Evolutionary conservation across 352 stramenopile species (phyloP).

Genomic region (Phytophthora litchii): DNA sequence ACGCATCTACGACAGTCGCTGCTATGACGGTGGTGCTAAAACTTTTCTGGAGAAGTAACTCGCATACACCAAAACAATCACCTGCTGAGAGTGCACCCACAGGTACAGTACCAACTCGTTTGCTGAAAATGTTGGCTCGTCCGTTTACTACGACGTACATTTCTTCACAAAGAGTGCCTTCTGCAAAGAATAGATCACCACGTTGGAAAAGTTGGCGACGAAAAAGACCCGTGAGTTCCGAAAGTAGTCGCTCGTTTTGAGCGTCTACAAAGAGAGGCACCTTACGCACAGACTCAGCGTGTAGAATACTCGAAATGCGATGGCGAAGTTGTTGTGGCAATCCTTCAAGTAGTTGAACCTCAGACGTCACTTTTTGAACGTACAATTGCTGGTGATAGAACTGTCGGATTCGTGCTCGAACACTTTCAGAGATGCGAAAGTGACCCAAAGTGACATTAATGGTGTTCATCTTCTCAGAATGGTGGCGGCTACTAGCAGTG

Average conservation of each 20-base stretch:
- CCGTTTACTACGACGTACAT: constrained; percentile 74
- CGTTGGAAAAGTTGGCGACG: constrained; percentile 68
- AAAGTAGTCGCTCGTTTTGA: constrained; percentile 57
- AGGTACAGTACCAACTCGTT: constrained; percentile 40
- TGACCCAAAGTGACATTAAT: constrained; percentile 71
- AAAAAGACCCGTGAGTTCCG: constrained; percentile 76
- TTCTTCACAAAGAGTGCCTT: constrained; percentile 70
- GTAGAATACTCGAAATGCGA: constrained; percentile 73
- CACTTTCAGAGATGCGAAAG: constrained; percentile 59
- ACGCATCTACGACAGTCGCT: constrained; percentile 57
- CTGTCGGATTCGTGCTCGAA: constrained; percentile 65
- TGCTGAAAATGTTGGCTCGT: constrained; percentile 63
- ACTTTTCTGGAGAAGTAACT: constrained; percentile 67
- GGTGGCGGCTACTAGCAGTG: constrained; percentile 57
- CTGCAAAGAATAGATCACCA: constrained; percentile 60
- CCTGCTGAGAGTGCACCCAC: constrained; percentile 59
- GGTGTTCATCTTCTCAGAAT: constrained; percentile 72
- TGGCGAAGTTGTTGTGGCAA: constrained; percentile 66
- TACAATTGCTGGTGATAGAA: constrained; percentile 85
- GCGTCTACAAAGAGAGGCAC: constrained; percentile 65
- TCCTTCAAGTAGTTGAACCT: constrained; percentile 59
- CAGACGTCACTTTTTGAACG: constrained; percentile 72
- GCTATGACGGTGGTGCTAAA: constrained; percentile 58
- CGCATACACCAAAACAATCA: constrained; percentile 66
- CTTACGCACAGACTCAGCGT: constrained; percentile 68